phyloP scores from a whole-genome alignment of 164 flowering plant genomes.

The Cinnamomum micranthum region DNA sequence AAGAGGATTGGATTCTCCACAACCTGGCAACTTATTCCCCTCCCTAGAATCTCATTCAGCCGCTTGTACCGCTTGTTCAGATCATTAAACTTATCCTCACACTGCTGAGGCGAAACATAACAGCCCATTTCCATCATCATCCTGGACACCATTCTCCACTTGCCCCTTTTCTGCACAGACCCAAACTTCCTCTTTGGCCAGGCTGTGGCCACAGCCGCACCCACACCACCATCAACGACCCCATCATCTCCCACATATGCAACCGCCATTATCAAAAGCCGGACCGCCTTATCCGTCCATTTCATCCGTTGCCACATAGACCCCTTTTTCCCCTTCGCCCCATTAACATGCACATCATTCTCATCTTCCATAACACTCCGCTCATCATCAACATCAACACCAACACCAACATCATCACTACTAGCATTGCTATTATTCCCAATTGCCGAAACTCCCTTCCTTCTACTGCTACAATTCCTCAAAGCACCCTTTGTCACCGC shows the following conservation, averaged over 20 bases:
- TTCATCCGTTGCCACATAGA: slow-evolving; percentile 67
- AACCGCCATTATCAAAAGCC: slow-evolving; percentile 54
- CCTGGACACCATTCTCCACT: slow-evolving; percentile 63
- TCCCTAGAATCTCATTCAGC: slow-evolving; percentile 62
- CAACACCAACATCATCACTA: slow-evolving; percentile 11
- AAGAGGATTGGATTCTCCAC: slow-evolving; percentile 60
- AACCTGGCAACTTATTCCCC: slow-evolving; percentile 53
- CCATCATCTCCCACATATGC: slow-evolving; percentile 60
- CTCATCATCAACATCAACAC: slow-evolving; percentile 6
- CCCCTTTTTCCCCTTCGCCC: slow-evolving; percentile 34
- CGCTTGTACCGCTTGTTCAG: slow-evolving; percentile 65
- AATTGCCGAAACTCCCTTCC: slow-evolving; percentile 19
- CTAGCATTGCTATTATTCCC: not conserved
- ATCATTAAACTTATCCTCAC: slow-evolving; percentile 74
- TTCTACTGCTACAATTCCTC: slow-evolving; percentile 28
- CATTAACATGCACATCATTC: slow-evolving; percentile 20
- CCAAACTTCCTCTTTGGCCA: slow-evolving; percentile 49
- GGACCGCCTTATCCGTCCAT: slow-evolving; percentile 53
- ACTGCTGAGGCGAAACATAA: slow-evolving; percentile 70
- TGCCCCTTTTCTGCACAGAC: slow-evolving; percentile 52
- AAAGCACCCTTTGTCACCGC: slow-evolving; percentile 18
- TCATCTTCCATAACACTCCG: slow-evolving; percentile 17
- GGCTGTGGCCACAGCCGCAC: too few relatives aligned
- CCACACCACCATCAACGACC: slow-evolving; percentile 11
- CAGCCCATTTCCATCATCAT: slow-evolving; percentile 50